These are phyloP conservation scores for Daldinia concentrica DNA, from an alignment of 495 filamentous ascomycete genomes.

Conservation along the genomic window DNA sequence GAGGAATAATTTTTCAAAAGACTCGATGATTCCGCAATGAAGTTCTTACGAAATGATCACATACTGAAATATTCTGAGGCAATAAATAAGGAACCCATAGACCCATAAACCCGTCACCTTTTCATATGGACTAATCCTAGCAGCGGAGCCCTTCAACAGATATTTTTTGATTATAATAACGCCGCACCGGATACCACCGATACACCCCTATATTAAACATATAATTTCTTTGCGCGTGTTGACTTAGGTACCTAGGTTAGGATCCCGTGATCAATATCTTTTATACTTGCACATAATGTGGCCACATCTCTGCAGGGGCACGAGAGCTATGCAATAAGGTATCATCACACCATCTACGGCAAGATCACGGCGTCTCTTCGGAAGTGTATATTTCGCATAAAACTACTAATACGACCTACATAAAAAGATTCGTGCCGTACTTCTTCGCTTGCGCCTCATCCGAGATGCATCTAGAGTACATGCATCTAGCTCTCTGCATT, in stretches of 20 bases:
- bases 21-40: neutral
- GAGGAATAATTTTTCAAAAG: neutral
- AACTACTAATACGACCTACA: neutral
- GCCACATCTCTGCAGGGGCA: neutral
- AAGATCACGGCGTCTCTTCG: slow-evolving; percentile 24
- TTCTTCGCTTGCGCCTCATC: neutral
- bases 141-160: neutral
- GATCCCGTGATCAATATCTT: neutral
- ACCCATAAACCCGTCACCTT: neutral
- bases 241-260: too few relatives aligned
- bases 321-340: neutral
- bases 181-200: neutral
- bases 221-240: neutral
- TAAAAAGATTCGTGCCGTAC: neutral
- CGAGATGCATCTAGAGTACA: slow-evolving; percentile 6
- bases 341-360: slow-evolving; percentile 8
- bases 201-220: neutral
- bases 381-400: neutral
- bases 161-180: neutral
- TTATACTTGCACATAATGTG: neutral
- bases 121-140: neutral
- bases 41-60: neutral
- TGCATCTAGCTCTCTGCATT: slow-evolving; percentile 11
- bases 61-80: neutral
- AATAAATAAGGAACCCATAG: neutral